Evolutionary conservation across 1,284 basidiomycete genomes (phyloP), one percentile per base, ranked within the genome.

Genomic region (Anthracocystis panici-leucophaei): DNA sequence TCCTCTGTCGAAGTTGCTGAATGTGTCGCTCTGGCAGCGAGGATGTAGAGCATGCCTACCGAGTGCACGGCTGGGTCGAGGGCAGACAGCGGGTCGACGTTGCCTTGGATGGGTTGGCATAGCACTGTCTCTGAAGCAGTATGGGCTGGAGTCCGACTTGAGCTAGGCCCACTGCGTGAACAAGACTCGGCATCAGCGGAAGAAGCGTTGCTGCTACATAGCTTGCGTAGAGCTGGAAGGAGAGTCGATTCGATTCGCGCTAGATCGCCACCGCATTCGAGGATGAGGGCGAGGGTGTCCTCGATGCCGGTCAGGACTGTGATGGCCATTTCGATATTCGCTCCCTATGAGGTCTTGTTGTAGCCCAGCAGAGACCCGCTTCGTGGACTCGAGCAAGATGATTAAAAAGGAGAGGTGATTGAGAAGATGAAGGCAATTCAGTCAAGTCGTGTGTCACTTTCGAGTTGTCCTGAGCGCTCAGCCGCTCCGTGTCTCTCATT

Each of bases 41-140:
- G 71, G 54, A 79, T 65, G 75, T 71, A 72, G 29, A 79, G 66
- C 65, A 75, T 61, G 35, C 72, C 67, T 5, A 75, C 23, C 18
- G 71, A 65, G 55, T 77, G 71, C 2, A 46, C 38, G 35, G 65
- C 48, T n/a, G 77, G 77, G 42, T 75, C 54, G 53, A 78, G 72
- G 16, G 57, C 57, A 3, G 56, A 56, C 33, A 78, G 65, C 2
- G 76, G 73, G 48, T 78, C 72, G 14, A 67, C 51, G 33, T 65
- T 65, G 44, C 35, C 59, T 29, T 72, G 61, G 33, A 75, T 57
- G 1, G 64, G 60, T 11, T 60, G 25, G 45, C 66, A 65, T 1
- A 78, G 66, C 6, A 69, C 56, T 1, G 31, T 25, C 16, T 69
- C 72, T 7, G 61, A 45, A 5, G 40, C 51, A 18, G 49, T 41